These are phyloP conservation scores for Ophiobolus disseminans DNA, from an alignment of 2,329 filamentous ascomycete genomes.

Conservation along the genomic window DNA sequence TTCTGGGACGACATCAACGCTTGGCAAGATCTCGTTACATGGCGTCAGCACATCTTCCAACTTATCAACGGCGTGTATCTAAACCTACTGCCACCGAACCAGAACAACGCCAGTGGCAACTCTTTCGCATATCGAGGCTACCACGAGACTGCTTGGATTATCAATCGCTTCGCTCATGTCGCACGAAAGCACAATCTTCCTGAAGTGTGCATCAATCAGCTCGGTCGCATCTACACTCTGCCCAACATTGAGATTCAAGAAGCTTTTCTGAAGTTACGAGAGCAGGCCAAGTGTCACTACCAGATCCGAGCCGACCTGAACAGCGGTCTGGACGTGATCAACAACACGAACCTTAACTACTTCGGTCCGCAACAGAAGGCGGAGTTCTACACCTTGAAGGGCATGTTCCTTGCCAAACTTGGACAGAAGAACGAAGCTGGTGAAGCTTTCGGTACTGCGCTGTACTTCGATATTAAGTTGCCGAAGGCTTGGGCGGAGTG, in stretches of 20 bases:
- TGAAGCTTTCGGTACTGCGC: constrained; percentile 88
- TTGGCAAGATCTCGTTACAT: constrained; percentile 99
- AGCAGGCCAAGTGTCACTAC: constrained; percentile 98
- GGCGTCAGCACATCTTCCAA: constrained; percentile 98
- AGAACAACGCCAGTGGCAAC: constrained; percentile 79
- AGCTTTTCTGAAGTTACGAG: constrained; percentile 95
- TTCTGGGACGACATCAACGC: constrained; percentile 99
- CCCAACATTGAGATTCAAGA: constrained; percentile 99
- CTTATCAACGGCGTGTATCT: constrained; percentile 96
- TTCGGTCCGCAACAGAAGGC: constrained; percentile 96
- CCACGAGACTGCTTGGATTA: constrained; percentile 99
- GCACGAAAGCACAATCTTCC: constrained; percentile 95
- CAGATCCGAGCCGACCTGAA: constrained; percentile 92
- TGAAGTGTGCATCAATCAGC: constrained; percentile 95
- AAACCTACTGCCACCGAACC: constrained; percentile 78
- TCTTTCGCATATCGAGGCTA: constrained; percentile 97
- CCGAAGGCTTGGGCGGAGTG: constrained; percentile 99
- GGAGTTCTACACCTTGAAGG: constrained; percentile 98
- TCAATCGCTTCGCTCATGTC: constrained; percentile 97
- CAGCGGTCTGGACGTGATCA: constrained; percentile 95
- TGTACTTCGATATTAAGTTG: constrained; percentile 94
- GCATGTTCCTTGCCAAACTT: constrained; percentile 97
- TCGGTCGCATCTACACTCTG: constrained; percentile 96
- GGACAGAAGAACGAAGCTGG: constrained; percentile 90
- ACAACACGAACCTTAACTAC: constrained; percentile 99